Evolutionary conservation across 2,329 filamentous ascomycete genomes (phyloP), one percentile per base, ranked within the genome.

Genomic region (Ceratocystis cacaofunesta): DNA sequence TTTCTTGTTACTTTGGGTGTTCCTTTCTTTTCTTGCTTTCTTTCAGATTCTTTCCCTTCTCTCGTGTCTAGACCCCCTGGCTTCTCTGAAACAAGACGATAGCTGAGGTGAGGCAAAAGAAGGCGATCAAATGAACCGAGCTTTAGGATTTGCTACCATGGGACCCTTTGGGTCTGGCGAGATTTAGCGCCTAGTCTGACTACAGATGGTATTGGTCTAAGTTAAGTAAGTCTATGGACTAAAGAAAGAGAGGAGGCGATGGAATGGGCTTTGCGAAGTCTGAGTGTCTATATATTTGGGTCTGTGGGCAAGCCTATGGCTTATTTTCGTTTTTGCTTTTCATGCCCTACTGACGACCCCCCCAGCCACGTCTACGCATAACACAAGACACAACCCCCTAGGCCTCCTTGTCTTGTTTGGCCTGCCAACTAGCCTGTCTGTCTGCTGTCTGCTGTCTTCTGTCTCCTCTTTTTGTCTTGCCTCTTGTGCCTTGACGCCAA

Each of bases 1-100:
- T 25, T 28, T 52, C 22, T 62, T 46, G 32, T 17, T 61, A 36
- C 30, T 36, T 7, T 19, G 32, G n/a, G 36, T 62, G 15, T 62
- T 62, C 19, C 36, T 28, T 52, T 65, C 10, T 61, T 61, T 65
- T 65, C 8, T 32, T 60, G 50, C 28, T 48, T 19, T 50, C 15
- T 10, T 64, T 48, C 28, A 32, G 8, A 52, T 52, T 52, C 48
- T 52, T 25, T 58, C 8, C 12, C 19, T 55, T 52, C 43, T 22
- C 12, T 50, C 4, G 2, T 22, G 46, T 22, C 5, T 8, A 22
- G 48, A 2, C 28, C 55, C 52, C 55, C 30, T 17, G 12, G 25
- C 28, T 36, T 25, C 6, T 32, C 55, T 58, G 55, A 58, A 58
- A 58, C 55, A 58, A 10, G 28, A 58, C 55, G 30, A 36, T 58